Percentiles rank a stretch among this genome's conserved stretches.
These are phyloP conservation scores for Malassezia pachydermatis DNA, from an alignment of 1,284 basidiomycete species.

Conservation along the genomic window DNA sequence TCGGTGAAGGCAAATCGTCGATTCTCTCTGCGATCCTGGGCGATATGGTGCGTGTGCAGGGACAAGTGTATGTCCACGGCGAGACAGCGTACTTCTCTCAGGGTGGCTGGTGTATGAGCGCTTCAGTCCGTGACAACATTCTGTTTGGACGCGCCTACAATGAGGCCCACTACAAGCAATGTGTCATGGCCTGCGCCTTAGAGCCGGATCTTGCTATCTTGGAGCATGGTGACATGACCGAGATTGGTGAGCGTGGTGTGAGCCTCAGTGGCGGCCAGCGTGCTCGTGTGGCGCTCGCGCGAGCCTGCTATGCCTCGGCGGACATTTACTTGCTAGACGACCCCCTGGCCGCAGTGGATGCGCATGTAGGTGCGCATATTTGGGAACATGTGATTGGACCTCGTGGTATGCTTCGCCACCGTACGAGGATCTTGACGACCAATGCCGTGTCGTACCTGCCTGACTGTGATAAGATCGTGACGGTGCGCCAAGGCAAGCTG, in stretches of 20 bases:
- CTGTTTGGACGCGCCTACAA: conserved; percentile 81
- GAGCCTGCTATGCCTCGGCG: conserved; percentile 50
- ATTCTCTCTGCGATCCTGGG: conserved; percentile 59
- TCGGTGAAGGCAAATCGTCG: conserved; percentile 72
- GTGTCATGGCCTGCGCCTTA: conserved; percentile 66
- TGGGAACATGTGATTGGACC: conserved; percentile 83
- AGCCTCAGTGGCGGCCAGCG: conserved; percentile 57
- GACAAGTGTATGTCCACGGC: conserved; percentile 62
- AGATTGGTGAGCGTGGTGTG: conserved; percentile 66
- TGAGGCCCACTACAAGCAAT: conserved; percentile 52
- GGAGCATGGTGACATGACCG: conserved; percentile 61
- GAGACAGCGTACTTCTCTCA: conserved; percentile 76
- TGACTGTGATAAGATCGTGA: conserved; percentile 68
- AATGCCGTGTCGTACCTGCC: conserved; percentile 76
- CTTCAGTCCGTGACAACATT: conserved; percentile 24
- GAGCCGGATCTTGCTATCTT: conserved; percentile 68
- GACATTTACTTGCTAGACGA: conserved; percentile 59
- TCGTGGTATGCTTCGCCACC: conserved; percentile 64
- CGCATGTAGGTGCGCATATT: conserved; percentile 56
- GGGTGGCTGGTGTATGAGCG: conserved; percentile 67
- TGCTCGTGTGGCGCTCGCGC: conserved; percentile 62
- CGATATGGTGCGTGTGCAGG: conserved; percentile 71
- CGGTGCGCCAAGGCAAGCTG: conserved; percentile 56
- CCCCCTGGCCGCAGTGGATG: conserved; percentile 53
- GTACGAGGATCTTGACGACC: conserved; percentile 78